Conservation (phyloP, 2,329 filamentous ascomycete genomes). For the Colletotrichum costaricense region DNA sequence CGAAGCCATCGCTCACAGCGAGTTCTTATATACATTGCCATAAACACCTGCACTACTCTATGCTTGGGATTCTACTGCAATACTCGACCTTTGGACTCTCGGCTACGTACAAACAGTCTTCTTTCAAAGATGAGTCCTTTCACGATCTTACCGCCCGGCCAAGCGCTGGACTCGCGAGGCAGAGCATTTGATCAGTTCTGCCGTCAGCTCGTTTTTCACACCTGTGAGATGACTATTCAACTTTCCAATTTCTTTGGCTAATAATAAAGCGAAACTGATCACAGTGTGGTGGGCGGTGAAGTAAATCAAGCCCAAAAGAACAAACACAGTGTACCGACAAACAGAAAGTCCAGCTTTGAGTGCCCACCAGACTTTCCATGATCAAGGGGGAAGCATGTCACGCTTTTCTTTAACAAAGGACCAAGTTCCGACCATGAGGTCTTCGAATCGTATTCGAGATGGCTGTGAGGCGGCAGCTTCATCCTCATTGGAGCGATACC, state of each 20-base stretch:
- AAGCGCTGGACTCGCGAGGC: neutral
- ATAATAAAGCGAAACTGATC: neutral
- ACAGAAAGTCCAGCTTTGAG: too few species aligned
- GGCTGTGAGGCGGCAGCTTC: too few species aligned
- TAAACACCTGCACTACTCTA: too few species aligned
- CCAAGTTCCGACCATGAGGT: too few species aligned
- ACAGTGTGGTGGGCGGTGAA: neutral
- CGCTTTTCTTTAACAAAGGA: too few species aligned
- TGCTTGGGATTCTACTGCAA: too few species aligned
- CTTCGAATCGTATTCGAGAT: too few species aligned
- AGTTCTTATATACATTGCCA: too few species aligned
- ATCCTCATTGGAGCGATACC: too few species aligned
- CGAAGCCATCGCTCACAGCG: too few species aligned
- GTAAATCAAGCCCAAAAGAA: neutral
- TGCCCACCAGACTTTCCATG: too few species aligned
- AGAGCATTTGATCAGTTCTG: neutral
- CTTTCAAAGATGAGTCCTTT: neutral
- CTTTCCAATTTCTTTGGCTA: neutral
- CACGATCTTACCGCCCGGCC: neutral
- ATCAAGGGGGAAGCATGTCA: too few species aligned
- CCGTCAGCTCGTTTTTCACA: neutral
- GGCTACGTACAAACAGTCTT: neutral
- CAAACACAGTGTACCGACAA: neutral
- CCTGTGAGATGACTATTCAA: neutral
- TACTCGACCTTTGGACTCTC: neutral